Base-by-base conservation (phyloP, 495 filamentous ascomycete species). In the Annulohypoxylon stygium region DNA sequence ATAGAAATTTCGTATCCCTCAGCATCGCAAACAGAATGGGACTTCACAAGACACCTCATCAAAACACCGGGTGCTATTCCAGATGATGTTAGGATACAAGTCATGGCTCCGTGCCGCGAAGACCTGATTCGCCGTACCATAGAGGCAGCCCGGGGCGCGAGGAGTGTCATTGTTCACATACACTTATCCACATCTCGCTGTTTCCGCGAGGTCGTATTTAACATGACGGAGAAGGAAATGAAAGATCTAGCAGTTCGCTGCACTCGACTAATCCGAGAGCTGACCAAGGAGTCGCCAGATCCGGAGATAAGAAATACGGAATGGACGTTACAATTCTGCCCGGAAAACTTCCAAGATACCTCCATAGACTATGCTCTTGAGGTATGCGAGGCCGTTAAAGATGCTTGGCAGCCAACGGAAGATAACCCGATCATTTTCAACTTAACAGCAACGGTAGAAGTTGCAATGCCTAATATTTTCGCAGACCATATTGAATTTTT, bases 1-100 rank as follows among this genome's bases (percentile, higher is more conserved):
- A 50, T 50, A 1, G 47, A 50, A 16, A 25, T 50, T 25, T 50
- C 47, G 7, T 23, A 20, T 50, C 47, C 47, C 0, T 3, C 47
- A 50, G 16, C 47, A 10, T 23, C 18, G 4, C 18, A 23, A 10
- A 50, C 47, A 6, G 47, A 50, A 3, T 50, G 20, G 16, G 20
- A 50, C 14, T 50, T 50, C 9, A 50, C 47, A 8, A 50, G 47
- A 50, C 2, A 50, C 7, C 47, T 50, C 10, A 20, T 58, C 4
- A 39, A 12, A 65, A 93, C 92, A 14, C 91, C 92, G 5, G 91
- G 90, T 18, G 84, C 87, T 0, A 87, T 92, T 3, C 93, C 93
- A n/a, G 91, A 93, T 67, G 93, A 95, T 83, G 93, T 96, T 58
- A 93, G 90, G 88, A 82, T 96, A 43, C 93, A 96, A 75, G 93